These are phyloP conservation scores for Cutaneotrichosporon spelunceum DNA, from an alignment of 1,284 basidiomycete species.

Conservation along the genomic window DNA sequence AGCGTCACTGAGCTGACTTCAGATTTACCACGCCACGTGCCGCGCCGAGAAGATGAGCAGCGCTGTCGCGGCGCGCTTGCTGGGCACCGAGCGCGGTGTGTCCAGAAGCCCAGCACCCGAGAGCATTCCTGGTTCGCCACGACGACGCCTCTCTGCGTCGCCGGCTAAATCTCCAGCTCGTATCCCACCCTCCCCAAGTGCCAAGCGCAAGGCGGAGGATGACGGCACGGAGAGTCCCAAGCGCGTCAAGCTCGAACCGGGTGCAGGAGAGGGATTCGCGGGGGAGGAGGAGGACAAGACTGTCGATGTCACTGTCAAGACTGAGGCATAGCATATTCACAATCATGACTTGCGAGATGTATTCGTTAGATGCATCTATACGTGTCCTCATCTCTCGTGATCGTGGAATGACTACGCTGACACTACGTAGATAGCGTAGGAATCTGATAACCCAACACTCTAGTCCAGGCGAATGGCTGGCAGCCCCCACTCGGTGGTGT, in stretches of 20 bases:
- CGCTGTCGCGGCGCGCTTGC: slow-evolving; percentile 27
- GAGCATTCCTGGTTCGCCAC: slow-evolving; percentile 5
- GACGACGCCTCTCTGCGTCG: not conserved
- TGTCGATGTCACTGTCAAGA: slow-evolving; percentile 5
- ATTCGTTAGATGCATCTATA: not conserved
- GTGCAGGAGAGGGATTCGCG: not conserved
- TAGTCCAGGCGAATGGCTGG: slow-evolving; percentile 20
- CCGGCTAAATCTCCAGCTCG: slow-evolving; percentile 1
- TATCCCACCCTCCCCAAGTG: slow-evolving; percentile 5
- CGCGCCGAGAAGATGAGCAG: slow-evolving; percentile 62
- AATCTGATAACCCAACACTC: not conserved
- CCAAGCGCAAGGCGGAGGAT: slow-evolving; percentile 23
- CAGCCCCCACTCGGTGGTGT: slow-evolving; percentile 47
- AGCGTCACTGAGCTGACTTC: slow-evolving; percentile 10
- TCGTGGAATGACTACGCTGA: not conserved
- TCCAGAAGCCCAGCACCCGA: slow-evolving; percentile 15
- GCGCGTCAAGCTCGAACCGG: slow-evolving; percentile 25
- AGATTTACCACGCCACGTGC: slow-evolving; percentile 90
- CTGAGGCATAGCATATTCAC: slow-evolving; percentile 7
- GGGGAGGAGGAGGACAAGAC: not conserved
- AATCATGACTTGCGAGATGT: not conserved
- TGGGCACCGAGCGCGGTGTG: slow-evolving; percentile 20
- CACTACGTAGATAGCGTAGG: not conserved
- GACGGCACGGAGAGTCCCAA: slow-evolving; percentile 23
- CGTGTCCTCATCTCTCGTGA: not conserved